These are phyloP conservation scores for Tulasnella calospora DNA, from an alignment of 768 basidiomycete species.

Conservation along the genomic window DNA sequence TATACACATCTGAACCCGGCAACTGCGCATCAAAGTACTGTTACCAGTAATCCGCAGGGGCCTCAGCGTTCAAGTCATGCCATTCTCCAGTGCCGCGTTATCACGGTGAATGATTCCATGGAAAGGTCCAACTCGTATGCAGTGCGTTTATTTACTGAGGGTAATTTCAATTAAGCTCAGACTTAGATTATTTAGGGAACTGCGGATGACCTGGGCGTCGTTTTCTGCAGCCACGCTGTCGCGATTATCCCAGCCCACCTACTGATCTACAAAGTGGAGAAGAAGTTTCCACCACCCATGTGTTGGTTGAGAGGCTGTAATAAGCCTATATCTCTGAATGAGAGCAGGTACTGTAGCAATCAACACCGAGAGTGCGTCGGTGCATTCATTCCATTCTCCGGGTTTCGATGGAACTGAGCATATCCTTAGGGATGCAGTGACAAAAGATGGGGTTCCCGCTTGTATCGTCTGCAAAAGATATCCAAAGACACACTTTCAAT, in stretches of 20 bases:
- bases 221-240: background rate
- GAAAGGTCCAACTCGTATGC: too few relatives aligned
- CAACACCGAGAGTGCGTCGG: too few relatives aligned
- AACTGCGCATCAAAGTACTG: background rate
- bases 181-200: background rate
- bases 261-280: background rate
- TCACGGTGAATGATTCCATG: too few relatives aligned
- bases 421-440: background rate
- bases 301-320: background rate
- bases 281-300: background rate
- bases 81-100: too few relatives aligned
- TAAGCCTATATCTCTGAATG: background rate
- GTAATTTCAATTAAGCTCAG: too few relatives aligned
- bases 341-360: too few relatives aligned
- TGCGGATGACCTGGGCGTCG: background rate
- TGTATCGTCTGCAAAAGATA: constrained; percentile 14
- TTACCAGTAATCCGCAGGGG: too few relatives aligned
- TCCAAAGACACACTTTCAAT: background rate
- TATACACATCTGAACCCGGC: background rate
- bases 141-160: background rate
- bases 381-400: too few relatives aligned
- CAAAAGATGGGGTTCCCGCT: background rate
- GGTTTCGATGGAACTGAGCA: too few relatives aligned
- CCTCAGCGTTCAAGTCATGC: too few relatives aligned
- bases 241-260: background rate